Percentiles rank a stretch among this genome's conserved stretches.
Evolutionary conservation across 2,329 filamentous ascomycete genomes (phyloP).

Genomic region (Trichoderma cornu-damae): DNA sequence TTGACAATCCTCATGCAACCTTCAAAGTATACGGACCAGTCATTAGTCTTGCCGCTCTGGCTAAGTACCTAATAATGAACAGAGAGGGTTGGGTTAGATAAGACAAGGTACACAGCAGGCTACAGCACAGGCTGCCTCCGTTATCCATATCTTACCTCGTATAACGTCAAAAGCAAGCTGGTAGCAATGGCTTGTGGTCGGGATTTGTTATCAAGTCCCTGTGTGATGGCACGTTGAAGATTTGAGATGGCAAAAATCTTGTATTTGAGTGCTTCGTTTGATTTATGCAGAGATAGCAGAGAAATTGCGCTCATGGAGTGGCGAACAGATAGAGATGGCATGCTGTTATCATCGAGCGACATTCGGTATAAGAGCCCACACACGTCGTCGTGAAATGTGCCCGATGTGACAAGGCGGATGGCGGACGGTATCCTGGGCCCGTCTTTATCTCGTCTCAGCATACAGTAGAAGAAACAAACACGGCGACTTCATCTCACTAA

Average conservation of each 20-base stretch:
- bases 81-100: not conserved
- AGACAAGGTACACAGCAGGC: no score
- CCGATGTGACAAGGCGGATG: constrained; percentile 14
- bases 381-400: constrained; percentile 8
- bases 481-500: no score
- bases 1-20: constrained; percentile 17
- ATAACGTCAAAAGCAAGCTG: constrained; percentile 15
- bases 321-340: constrained; percentile 12
- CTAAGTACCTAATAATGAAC: constrained; percentile 5
- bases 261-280: constrained; percentile 9
- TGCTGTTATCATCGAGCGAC: constrained; percentile 13
- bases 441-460: not conserved
- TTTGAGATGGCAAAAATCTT: constrained; percentile 11
- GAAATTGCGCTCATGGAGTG: constrained; percentile 17
- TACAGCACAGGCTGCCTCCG: not conserved
- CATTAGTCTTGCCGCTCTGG: constrained; percentile 13
- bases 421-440: constrained; percentile 7
- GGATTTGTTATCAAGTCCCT: constrained; percentile 4
- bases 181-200: constrained; percentile 15
- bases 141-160: constrained; percentile 7
- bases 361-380: constrained; percentile 13
- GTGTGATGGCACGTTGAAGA: constrained; percentile 7
- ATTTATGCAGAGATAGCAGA: constrained; percentile 3
- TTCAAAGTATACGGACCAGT: constrained; percentile 16
- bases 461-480: not conserved